phyloP scores from a whole-genome alignment of 257 asterid genomes.

The Plantago major region DNA sequence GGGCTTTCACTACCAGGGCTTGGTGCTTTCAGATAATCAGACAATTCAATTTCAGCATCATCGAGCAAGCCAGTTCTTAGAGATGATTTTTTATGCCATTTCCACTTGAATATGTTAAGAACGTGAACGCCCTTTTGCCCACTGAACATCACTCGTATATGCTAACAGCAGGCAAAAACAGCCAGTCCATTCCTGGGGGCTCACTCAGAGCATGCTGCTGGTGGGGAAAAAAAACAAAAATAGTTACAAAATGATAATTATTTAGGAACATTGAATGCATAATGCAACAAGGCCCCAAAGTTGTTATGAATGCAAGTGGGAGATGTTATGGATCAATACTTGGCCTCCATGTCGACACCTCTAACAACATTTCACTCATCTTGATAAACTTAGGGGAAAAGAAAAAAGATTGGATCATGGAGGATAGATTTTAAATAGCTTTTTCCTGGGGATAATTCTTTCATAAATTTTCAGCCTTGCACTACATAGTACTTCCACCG shows the following conservation, averaged over 20 bases:
- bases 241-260: background rate
- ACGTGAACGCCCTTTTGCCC: constrained; percentile 58
- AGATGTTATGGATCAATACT: no score
- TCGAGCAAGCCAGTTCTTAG: constrained; percentile 59
- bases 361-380: no score
- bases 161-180: constrained; percentile 40
- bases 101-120: constrained; percentile 72
- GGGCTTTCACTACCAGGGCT: constrained; percentile 94
- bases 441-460: no score
- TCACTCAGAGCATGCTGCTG: constrained; percentile 37
- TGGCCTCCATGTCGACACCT: no score
- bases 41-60: constrained; percentile 73
- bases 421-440: no score
- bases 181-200: constrained; percentile 49
- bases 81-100: constrained; percentile 51
- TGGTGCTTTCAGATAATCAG: constrained; percentile 74
- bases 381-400: no score
- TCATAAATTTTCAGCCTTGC: no score
- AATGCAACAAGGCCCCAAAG: background rate
- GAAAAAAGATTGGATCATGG: no score
- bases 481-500: no score
- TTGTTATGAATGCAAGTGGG: no score
- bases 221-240: constrained; percentile 16
- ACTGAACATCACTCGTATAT: constrained; percentile 79
- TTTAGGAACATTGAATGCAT: background rate